A percentile compares a stretch with the other conserved stretches of the same genome.
Evolutionary conservation across 2,329 filamentous ascomycete species (phyloP).

Genomic region (Coniochaeta sp.): DNA sequence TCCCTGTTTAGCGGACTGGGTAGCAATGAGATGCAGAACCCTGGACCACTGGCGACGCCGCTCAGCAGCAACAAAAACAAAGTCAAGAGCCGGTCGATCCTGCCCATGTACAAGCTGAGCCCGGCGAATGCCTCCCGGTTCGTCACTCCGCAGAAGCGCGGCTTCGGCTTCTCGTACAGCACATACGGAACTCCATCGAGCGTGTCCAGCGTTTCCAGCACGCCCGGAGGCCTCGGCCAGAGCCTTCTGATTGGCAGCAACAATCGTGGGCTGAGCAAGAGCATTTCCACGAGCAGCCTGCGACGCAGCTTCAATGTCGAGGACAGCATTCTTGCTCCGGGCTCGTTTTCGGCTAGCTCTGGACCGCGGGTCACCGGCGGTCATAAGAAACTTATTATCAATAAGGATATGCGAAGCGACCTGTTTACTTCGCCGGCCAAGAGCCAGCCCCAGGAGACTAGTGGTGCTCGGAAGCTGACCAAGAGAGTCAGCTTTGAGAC

Average conservation of each 20-base stretch:
- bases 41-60: slow-evolving; percentile 87
- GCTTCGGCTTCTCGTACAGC: slow-evolving; percentile 89
- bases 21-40: slow-evolving; percentile 56
- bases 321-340: slow-evolving; percentile 79
- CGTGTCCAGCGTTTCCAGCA: slow-evolving; percentile 59
- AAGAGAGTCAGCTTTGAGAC: slow-evolving; percentile 93
- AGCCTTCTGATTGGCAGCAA: slow-evolving; percentile 61
- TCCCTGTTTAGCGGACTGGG: slow-evolving; percentile 75
- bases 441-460: slow-evolving; percentile 32
- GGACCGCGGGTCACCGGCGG: slow-evolving; percentile 58
- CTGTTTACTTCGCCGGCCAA: slow-evolving; percentile 56
- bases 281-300: slow-evolving; percentile 79
- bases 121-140: slow-evolving; percentile 73
- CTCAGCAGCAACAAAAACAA: slow-evolving; percentile 68
- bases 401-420: slow-evolving; percentile 74
- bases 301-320: slow-evolving; percentile 75
- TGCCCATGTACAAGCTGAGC: slow-evolving; percentile 83
- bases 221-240: slow-evolving; percentile 59
- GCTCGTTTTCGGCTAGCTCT: slow-evolving; percentile 69
- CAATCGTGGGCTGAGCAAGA: slow-evolving; percentile 71
- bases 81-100: slow-evolving; percentile 68
- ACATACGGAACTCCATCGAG: slow-evolving; percentile 78
- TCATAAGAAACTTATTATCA: slow-evolving; percentile 89
- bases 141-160: slow-evolving; percentile 76
- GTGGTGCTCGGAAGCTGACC: slow-evolving; percentile 50